Evolutionary conservation across 2,329 filamentous ascomycete genomes (phyloP).

Genomic region (Lojkania enalia): DNA sequence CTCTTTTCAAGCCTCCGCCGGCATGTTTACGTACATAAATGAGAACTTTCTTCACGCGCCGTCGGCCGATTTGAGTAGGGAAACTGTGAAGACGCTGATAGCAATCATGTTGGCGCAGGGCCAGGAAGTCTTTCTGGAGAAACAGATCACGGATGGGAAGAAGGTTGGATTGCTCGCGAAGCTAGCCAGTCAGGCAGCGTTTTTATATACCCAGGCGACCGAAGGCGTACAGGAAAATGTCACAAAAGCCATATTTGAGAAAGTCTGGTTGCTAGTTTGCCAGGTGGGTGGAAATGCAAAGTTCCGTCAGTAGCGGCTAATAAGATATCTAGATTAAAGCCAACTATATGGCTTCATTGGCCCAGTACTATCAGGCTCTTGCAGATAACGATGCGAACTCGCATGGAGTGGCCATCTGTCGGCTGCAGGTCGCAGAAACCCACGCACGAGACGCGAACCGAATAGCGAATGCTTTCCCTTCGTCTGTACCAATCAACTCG

Average conservation of each 20-base stretch:
- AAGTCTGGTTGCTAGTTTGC: slow-evolving; percentile 83
- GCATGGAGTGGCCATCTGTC: slow-evolving; percentile 81
- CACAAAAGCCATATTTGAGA: slow-evolving; percentile 87
- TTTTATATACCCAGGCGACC: slow-evolving; percentile 81
- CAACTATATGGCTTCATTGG: slow-evolving; percentile 78
- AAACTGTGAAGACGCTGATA: slow-evolving; percentile 94
- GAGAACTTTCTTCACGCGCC: slow-evolving; percentile 98
- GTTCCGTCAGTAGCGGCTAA: neutral
- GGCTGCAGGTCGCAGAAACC: slow-evolving; percentile 78
- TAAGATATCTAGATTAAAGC: slow-evolving; percentile 66
- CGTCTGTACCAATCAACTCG: slow-evolving; percentile 74
- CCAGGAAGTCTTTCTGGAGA: slow-evolving; percentile 96
- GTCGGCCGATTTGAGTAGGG: slow-evolving; percentile 90
- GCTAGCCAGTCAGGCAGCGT: slow-evolving; percentile 85
- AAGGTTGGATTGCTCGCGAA: slow-evolving; percentile 92
- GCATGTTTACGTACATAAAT: slow-evolving; percentile 99
- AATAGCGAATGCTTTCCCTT: slow-evolving; percentile 77
- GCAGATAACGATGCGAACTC: slow-evolving; percentile 88
- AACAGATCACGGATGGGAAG: slow-evolving; percentile 89
- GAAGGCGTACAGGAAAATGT: slow-evolving; percentile 95
- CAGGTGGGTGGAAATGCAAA: slow-evolving; percentile 59
- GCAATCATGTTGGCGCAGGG: slow-evolving; percentile 91
- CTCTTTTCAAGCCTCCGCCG: slow-evolving; percentile 95
- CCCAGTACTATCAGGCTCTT: slow-evolving; percentile 91
- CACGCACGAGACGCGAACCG: slow-evolving; percentile 78